A percentile compares a stretch with the other conserved stretches of the same genome.
phyloP scores from a whole-genome alignment of 208 protist species.

The Wallacemonas sp. region DNA sequence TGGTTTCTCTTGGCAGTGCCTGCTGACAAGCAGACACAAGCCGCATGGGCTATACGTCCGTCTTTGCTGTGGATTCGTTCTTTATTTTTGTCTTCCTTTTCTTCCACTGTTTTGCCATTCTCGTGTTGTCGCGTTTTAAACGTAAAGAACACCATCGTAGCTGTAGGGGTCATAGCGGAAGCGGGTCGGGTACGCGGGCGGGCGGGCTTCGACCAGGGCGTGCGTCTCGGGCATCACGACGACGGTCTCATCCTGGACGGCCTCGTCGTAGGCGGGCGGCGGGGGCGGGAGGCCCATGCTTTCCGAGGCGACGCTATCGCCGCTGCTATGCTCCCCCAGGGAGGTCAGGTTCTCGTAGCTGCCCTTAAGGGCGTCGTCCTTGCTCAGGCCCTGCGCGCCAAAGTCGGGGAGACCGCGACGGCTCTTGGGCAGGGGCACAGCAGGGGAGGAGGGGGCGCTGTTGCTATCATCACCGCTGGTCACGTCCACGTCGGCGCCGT shows the following conservation, averaged over 20 bases:
- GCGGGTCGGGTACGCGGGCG: constrained; percentile 76
- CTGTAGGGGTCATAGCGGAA: constrained; percentile 91
- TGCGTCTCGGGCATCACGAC: constrained; percentile 17
- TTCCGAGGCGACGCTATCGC: constrained; percentile 3
- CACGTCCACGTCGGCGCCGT: constrained; percentile 49
- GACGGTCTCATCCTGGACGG: constrained; percentile 46
- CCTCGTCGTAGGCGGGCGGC: constrained; percentile 70
- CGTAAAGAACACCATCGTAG: constrained; percentile 61
- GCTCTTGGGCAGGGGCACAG: constrained; percentile 13
- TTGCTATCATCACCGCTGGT: constrained; percentile 17
- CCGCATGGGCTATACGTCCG: too few relatives aligned
- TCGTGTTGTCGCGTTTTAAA: too few relatives aligned
- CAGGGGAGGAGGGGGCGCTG: constrained; percentile 21
- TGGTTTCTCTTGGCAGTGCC: too few relatives aligned
- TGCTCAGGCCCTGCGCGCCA: constrained; percentile 11
- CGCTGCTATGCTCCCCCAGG: constrained; percentile 10
- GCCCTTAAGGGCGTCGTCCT: constrained; percentile 19
- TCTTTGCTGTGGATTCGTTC: too few relatives aligned
- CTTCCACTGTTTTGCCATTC: too few relatives aligned
- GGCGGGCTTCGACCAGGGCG: constrained; percentile 22
- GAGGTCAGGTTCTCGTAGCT: constrained; percentile 21
- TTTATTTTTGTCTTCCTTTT: too few relatives aligned
- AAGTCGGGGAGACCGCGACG: constrained; percentile 10
- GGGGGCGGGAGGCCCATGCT: constrained; percentile 32
- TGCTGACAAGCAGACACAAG: too few relatives aligned